Base-by-base conservation (phyloP, 768 basidiomycete species). In the Boletus reticulatus region DNA sequence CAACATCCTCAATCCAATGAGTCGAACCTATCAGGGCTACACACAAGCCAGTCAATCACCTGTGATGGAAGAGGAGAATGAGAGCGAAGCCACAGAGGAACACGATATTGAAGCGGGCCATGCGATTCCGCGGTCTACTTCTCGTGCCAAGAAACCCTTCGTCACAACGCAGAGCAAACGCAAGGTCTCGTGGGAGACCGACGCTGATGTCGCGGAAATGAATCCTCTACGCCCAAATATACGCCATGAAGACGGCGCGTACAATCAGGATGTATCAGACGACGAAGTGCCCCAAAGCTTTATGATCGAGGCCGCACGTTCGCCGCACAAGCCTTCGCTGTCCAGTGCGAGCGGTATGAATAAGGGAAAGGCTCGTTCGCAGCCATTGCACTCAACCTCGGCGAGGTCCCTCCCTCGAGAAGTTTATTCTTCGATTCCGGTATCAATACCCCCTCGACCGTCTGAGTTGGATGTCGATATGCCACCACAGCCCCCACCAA, bases 201-300 rank as follows among this genome's bases (percentile, higher is more conserved):
- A 49, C 6, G 74, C 75, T 34, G 77, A 77, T 51, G 72, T 78
- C 50, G 80, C 83, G 50, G 81, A 84, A 66, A 77, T 81, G 78
- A 80, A 75, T 61, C 65, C 76, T 9, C 72, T 89, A 46, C 84
- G 82, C 56, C 89, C 89, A 48, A 91, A 89, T 71, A 87, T 86
- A 62, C 87, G 82, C 63, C 76, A 79, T 61, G 81, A 86, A 65
- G 88, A 89, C 71, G 77, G 73, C 66, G 75, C 77, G 27, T 78
- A 84, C 55, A 77, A 78, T 42, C 75, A 79, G 46, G 84, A 88
- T 48, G 79, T 80, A 29, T 88, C 87, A 9, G 91, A 93, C 62
- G 91, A 88, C 53, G 92, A 93, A 68, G 89, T 89, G 3, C 92
- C 92, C 0, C 86, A 88, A 66, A 89, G 87, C 67, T 88, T 93